Evolutionary conservation across 371 early-diverging fungal genomes (phyloP).

Genomic region (Lichtheimia ramosa): DNA sequence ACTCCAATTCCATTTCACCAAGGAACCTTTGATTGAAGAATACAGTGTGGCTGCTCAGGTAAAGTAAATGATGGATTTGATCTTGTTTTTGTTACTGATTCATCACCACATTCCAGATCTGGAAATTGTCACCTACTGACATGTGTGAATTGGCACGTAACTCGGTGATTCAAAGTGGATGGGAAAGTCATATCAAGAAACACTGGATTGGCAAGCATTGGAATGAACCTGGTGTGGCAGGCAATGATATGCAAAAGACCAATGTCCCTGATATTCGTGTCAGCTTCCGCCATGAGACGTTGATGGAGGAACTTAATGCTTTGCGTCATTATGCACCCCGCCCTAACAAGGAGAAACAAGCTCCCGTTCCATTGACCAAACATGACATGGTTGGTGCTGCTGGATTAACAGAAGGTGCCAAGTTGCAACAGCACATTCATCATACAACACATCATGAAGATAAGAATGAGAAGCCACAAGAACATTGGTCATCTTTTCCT

Average conservation of each 20-base stretch:
- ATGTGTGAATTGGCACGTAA: conserved; percentile 98
- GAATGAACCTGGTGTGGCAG: conserved; percentile 75
- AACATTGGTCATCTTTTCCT: conserved; percentile 17
- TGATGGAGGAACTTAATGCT: conserved; percentile 79
- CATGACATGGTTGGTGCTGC: conserved; percentile 31
- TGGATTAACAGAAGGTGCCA: conserved; percentile 20
- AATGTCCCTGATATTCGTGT: conserved; percentile 95
- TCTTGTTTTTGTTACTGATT: neutral
- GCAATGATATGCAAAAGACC: conserved; percentile 92
- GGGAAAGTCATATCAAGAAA: conserved; percentile 86
- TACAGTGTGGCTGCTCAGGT: conserved; percentile 97
- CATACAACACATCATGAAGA: neutral
- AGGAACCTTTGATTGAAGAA: conserved; percentile 98
- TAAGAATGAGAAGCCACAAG: conserved; percentile 1
- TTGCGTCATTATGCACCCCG: conserved; percentile 39
- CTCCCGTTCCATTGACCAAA: conserved; percentile 1
- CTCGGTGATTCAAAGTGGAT: conserved; percentile 94
- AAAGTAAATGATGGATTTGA: conserved; percentile 18
- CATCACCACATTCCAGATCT: conserved; percentile 59
- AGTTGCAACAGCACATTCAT: conserved; percentile 24
- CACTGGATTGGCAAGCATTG: conserved; percentile 93
- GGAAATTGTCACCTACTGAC: conserved; percentile 92
- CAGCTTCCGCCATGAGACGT: conserved; percentile 84
- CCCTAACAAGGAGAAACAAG: neutral
- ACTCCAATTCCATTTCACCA: conserved; percentile 97